Evolutionary conservation across 192 early-diverging fungal genomes (phyloP), one percentile per base, ranked within the genome.

Genomic region (Nowakowskiella sp.): DNA sequence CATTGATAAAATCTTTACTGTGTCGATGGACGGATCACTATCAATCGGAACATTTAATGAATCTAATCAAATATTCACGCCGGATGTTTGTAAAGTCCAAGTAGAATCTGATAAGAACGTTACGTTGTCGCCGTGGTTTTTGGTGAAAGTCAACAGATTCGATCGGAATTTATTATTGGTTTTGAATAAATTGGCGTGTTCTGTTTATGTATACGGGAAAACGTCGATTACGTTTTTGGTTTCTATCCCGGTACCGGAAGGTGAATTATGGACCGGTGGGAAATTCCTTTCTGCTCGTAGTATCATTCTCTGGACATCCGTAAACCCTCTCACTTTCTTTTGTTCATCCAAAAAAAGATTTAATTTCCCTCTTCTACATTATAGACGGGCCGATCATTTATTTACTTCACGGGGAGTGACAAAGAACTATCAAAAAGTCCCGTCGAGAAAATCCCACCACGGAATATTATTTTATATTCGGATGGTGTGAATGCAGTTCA

Each of bases 221-320:
- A 27, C 27, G 4, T 19, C 32, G 26, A n/a, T 69, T 21, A 57
- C 24, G 42, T 30, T 49, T 4, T 13, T 55, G 3, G 50, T 58
- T 42, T 16, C 27, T 23, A 51, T 70, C 7, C 53, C 60, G 29
- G 57, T 43, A 39, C 21, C 16, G 42, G 34, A 28, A 7, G 26
- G 10, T 21, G 19, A 31, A 6, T 25, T 22, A 21, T 72, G 70
- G 70, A 45, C 16, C 22, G 59, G 63, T 34, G 67, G 55, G 6
- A 29, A 30, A 3, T 73, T 70, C 29, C 33, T 70, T 13, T 63
- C 63, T 22, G 44, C 64, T 7, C 39, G 44, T 6, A 62, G 53
- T 4, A 25, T 70, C 9, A 32, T 70, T 3, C 53, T 73, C 6
- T 73, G 71, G 57, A 70, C 63, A 4, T 19, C 60, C 31, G 60